Percentiles rank a stretch among this genome's conserved stretches.
Conservation (phyloP, 1,139 yeast genomes). For the Kurtzmaniella quercitrusa region DNA sequence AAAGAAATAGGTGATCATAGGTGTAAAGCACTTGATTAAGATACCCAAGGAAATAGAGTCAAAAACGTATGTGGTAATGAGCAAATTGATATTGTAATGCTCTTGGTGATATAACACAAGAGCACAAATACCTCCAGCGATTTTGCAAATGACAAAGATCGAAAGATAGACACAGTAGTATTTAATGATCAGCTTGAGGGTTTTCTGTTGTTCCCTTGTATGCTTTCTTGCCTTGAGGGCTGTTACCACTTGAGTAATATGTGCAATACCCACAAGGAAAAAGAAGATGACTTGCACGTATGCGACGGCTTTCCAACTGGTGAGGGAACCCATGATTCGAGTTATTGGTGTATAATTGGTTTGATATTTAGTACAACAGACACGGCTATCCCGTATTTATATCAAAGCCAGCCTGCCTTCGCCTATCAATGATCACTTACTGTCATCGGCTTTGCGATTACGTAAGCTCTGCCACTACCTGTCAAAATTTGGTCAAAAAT, state of each 20-base stretch:
- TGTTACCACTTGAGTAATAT: conserved; percentile 1
- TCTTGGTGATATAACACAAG: conserved; percentile 9
- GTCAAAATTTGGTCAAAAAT: neutral
- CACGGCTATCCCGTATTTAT: neutral
- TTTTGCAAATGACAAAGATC: conserved; percentile 12
- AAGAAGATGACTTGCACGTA: conserved; percentile 16
- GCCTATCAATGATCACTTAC: too few relatives aligned
- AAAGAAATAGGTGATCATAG: conserved; percentile 9
- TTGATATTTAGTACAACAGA: neutral
- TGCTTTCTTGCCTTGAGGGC: neutral
- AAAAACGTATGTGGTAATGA: conserved; percentile 16
- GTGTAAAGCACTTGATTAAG: conserved; percentile 12
- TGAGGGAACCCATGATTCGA: neutral
- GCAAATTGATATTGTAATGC: conserved; percentile 7
- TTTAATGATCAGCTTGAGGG: conserved; percentile 3
- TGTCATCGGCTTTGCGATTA: neutral
- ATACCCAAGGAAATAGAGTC: conserved; percentile 17
- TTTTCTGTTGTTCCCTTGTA: neutral
- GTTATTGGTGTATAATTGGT: neutral
- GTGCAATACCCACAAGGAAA: conserved; percentile 7
- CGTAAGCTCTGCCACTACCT: neutral
- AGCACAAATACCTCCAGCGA: conserved; percentile 17
- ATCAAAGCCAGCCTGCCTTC: neutral
- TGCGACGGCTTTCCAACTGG: conserved; percentile 15
- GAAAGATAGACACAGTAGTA: conserved; percentile 10